These are phyloP conservation scores for Chrysochromulina parva DNA, from an alignment of 78 protist genomes.

Conservation along the genomic window DNA sequence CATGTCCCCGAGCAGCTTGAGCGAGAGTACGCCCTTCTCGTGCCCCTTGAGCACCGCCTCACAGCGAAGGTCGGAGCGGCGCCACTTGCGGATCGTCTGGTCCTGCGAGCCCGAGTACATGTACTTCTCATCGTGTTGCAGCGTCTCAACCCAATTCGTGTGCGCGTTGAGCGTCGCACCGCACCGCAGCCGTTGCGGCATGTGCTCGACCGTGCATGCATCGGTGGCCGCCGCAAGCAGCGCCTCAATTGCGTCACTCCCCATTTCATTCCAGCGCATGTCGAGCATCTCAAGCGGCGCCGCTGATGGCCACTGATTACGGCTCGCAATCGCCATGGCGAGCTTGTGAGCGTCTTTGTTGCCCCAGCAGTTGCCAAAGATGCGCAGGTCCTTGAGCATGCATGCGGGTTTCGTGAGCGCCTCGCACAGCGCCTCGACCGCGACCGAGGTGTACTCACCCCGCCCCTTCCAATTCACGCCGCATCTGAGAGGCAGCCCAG, in stretches of 20 bases:
- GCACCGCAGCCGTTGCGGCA: constrained; percentile 1
- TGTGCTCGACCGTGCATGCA: neutral
- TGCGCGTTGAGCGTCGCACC: neutral
- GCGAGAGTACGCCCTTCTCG: constrained; percentile 5
- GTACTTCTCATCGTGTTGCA: neutral
- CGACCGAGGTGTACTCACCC: neutral
- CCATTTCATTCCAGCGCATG: neutral
- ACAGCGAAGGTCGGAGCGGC: neutral
- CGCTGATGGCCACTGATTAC: too few relatives aligned
- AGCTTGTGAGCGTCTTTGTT: neutral
- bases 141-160: neutral
- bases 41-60: constrained; percentile 1
- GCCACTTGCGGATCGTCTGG: neutral
- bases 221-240: neutral
- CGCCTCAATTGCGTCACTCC: neutral
- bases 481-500: too few relatives aligned
- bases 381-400: neutral
- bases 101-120: neutral
- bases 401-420: neutral
- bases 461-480: neutral
- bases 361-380: neutral
- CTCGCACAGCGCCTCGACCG: constrained; percentile 11
- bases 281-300: neutral
- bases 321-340: neutral
- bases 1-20: constrained; percentile 3